Base-by-base conservation (phyloP, 2,329 filamentous ascomycete genomes). In the Penicillium oxalicum region DNA sequence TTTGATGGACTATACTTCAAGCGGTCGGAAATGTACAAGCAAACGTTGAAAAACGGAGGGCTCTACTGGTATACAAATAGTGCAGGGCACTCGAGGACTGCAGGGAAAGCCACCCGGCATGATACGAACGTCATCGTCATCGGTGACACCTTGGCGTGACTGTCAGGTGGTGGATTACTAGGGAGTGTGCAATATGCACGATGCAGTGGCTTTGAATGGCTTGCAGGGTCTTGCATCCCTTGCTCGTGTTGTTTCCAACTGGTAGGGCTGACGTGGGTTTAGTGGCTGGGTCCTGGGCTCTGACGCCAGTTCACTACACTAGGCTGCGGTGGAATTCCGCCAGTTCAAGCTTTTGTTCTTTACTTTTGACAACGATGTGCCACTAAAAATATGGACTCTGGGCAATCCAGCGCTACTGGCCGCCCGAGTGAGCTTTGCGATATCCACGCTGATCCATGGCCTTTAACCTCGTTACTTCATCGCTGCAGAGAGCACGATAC, bases 41-140 rank as follows among this genome's bases (percentile, higher is more conserved):
- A 32, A 32, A 32, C 18, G 18, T 18, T 18, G 18, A 18, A 1
- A 18, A 18, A 18, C 2, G 18, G 18, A 18, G 18, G 18, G 18
- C 18, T 18, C 18, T 18, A 18, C 18, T 18, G 18, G 18, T 18
- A 18, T 18, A 18, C 29, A 32, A 11, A 11, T 11, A 32, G 29
- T 32, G 25, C n/a, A 3, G 28, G n/a, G n/a, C 29, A 28, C 27
- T 4, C 26, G 27, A 12, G n/a, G 9, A 37, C 18, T 4, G n/a
- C 35, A 12, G 35, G 9, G n/a, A 32, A 54, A 59, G 54, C 57
- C 57, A 60, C 52, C 38, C 18, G 44, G 49, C 51, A 52, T 60
- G 47, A 32, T 7, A 32, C 29, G 7, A 32, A 54, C 45, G 35
- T 40, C 35, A 40, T 52, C 57, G 56, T 60, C 57, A 60, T 58